Evolutionary conservation across 1,139 yeast species (phyloP).

Genomic region (Zygosaccharomyces sapae): DNA sequence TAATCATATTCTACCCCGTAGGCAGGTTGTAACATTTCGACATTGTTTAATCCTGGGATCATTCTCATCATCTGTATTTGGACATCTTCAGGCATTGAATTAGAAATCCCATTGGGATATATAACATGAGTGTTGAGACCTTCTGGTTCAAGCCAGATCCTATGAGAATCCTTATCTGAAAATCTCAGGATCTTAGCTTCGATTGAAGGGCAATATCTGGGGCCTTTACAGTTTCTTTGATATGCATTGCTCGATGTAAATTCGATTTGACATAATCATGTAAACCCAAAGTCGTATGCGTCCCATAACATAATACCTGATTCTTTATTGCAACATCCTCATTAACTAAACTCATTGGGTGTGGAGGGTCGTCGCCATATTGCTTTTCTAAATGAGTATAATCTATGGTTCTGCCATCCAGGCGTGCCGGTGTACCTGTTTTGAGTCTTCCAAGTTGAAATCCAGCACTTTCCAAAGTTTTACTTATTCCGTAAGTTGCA

Average conservation of each 20-base stretch:
- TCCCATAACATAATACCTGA: constrained; percentile 70
- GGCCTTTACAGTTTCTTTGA: constrained; percentile 94
- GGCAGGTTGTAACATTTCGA: constrained; percentile 85
- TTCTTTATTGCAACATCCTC: constrained; percentile 57
- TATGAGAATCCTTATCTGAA: constrained; percentile 68
- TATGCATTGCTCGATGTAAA: constrained; percentile 80
- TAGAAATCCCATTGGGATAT: constrained; percentile 94
- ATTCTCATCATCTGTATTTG: constrained; percentile 68
- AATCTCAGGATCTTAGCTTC: constrained; percentile 86
- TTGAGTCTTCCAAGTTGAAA: constrained; percentile 84
- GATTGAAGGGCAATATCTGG: constrained; percentile 94
- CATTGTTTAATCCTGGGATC: constrained; percentile 89
- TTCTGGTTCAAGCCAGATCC: constrained; percentile 95
- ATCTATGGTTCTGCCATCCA: constrained; percentile 67
- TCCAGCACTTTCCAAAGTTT: constrained; percentile 71
- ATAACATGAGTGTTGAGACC: constrained; percentile 80
- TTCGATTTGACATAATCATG: constrained; percentile 68
- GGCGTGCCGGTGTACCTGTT: constrained; percentile 95
- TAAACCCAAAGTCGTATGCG: constrained; percentile 70
- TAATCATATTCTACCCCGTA: constrained; percentile 98
- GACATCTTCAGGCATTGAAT: constrained; percentile 93
- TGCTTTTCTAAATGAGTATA: constrained; percentile 58
- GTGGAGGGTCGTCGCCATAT: constrained; percentile 73
- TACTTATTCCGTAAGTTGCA: constrained; percentile 84
- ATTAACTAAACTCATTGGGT: constrained; percentile 88